Conservation (phyloP, 2,329 filamentous ascomycete genomes). For the Arachnopeziza araneosa region DNA sequence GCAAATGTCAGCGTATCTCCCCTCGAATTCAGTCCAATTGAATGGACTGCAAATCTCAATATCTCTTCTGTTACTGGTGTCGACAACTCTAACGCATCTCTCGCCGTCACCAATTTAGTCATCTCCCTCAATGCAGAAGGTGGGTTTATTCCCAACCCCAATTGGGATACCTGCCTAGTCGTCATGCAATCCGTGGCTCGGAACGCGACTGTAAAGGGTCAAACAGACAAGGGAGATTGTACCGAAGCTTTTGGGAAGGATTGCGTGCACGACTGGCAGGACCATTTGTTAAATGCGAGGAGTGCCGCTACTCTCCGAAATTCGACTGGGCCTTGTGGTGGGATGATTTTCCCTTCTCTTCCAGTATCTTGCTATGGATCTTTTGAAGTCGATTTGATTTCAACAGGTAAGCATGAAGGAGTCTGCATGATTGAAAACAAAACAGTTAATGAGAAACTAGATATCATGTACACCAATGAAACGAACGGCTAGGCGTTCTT, state of each 20-base stretch:
- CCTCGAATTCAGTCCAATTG: background rate
- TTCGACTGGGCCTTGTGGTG: background rate
- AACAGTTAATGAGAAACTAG: background rate
- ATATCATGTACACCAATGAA: background rate
- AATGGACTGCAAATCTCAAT: background rate
- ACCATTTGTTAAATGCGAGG: no score
- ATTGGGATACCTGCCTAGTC: conserved; percentile 1
- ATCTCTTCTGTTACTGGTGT: background rate
- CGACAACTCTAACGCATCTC: background rate
- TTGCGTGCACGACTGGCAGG: no score
- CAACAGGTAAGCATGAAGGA: background rate
- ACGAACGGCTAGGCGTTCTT: background rate
- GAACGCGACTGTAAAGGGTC: background rate
- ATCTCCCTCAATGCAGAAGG: background rate
- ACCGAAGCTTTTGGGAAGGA: conserved; percentile 1
- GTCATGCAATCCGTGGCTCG: background rate
- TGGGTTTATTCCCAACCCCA: background rate
- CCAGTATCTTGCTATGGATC: background rate
- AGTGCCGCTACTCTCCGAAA: background rate
- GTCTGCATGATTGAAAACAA: background rate
- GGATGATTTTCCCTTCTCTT: background rate
- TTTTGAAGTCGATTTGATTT: background rate
- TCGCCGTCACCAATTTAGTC: background rate
- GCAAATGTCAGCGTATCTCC: background rate
- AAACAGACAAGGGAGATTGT: conserved; percentile 8